Base-by-base conservation (phyloP, 805 yeast genomes). In the Metschnikowia borealis region DNA sequence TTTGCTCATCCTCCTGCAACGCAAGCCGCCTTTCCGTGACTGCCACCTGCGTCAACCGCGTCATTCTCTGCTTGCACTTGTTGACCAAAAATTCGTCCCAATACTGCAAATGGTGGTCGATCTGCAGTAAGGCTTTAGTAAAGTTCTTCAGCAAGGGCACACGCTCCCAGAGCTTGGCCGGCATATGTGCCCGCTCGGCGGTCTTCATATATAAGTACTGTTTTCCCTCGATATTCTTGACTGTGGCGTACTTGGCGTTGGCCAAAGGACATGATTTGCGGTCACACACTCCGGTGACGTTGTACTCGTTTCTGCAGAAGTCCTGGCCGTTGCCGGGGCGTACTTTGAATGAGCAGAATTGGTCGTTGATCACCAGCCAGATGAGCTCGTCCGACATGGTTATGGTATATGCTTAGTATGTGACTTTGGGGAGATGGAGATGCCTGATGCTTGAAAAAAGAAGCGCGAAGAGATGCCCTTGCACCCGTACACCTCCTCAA, bases 231-330 rank as follows among this genome's bases (percentile, higher is more conserved):
- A 86, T 77, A 58, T 81, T 84, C 63, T 88, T 85, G 41, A 89
- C 88, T 0, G 96, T 89, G 32, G 96, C 96, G 69, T 89, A 89
- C 62, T 87, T 81, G 15, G 96, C 88, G 67, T 89, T 94, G 23
- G 99, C 99, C 53, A 94, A 74, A 1, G 99, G 99, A 67, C 99
- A 94, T 5, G 97, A 87, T 66, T 85, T 90, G 62, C 99, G 82
- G 49, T 84, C 81, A 68, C 99, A 94, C 49, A 94, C 77, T 54
- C 99, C 99, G 56, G 89, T 82, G 45, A 92, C 98, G 67, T 94
- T 94, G 72, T 89, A 91, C 68, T 94, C 98, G 66, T 92, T 94
- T 66, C 97, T 77, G 72, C 99, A 94, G 66, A 94, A 94, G 60
- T 83, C 87, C 68, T 92, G 97, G 23, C 83, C 89, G 63, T 89